Evolutionary conservation across 2,329 filamentous ascomycete species (phyloP), one percentile per base, ranked within the genome.

Genomic region (Chrysoporthe cubensis): DNA sequence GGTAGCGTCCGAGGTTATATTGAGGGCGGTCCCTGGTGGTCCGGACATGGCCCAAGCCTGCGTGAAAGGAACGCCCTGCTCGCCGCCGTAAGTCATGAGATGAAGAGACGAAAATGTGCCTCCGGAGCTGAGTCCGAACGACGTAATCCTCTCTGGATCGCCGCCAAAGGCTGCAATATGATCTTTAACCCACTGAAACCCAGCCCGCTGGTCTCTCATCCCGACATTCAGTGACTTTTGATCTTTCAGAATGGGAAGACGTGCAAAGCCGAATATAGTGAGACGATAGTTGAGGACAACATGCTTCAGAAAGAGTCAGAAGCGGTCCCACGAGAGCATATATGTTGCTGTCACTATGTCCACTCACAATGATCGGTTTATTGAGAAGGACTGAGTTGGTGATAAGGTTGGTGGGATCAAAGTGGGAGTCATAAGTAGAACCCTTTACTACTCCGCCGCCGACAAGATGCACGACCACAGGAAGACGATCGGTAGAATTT

Each of bases 11-110:
- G 72, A 72, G 0, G 74, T 74, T 18, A 75, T 73, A 26, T 78
- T 78, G 11, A 78, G 60, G 1, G 75, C 76, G 4, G 74, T 78
- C 16, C 76, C 77, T 4, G 77, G 76, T 8, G 76, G 76, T 1
- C 77, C 76, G 3, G 75, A 77, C 76, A 79, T 79, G 4, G 71
- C 68, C 76, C 76, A 78, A 1, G 66, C 72, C 54, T 74, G 73
- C 1, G 72, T 73, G 44, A 79, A 79, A 1, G 77, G 77, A 1
- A 76, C 75, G 0, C 76, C 76, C 43, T 73, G 62, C 66, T 74
- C 70, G 9, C 75, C 76, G 5, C 72, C 76, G 52, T 73, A 77
- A 1, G 74, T 67, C 70, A 75, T 64, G 6, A 74, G 61, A 7
- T 78, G 76, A 56, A 76, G 67, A 2, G 71, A 73, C 1, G 70